Evolutionary conservation across 768 basidiomycete species (phyloP), one percentile per base, ranked within the genome.

Genomic region (Hydnum rufescens): DNA sequence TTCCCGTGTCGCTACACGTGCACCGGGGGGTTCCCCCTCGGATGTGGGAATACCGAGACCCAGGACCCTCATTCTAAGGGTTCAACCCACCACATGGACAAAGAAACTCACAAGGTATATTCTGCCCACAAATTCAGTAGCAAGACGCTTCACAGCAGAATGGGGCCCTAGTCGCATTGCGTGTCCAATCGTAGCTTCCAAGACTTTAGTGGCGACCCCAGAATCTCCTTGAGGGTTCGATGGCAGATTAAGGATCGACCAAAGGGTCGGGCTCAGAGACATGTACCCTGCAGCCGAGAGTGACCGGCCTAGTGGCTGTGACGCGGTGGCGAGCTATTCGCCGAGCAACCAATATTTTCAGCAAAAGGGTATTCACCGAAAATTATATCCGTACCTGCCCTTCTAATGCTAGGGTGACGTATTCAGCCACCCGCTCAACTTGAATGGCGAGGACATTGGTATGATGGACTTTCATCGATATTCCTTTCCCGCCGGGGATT

Each of bases 101-200:
- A 5, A 18, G 3, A 3, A 65, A 8, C 74, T 62, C 57, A 92
- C 88, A 58, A 89, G 66, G 31, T 78, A 64, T 4, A 90, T 64
- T 13, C 79, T 68, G 26, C 74, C 76, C 22, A 93, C 62, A 63
- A 95, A 93, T 57, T 82, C 80, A 44, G 85, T 69, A 4, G 82
- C 80, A 28, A 72, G 57, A 51, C 70, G 67, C 65, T 90, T 88
- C 34, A 74, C 71, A 5, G 71, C 69, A 13, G 82, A 78, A 49
- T 69, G 74, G 18, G 80, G 75, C 0, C 73, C 65, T 1, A 71
- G 66, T 55, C 73, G 73, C 8, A 71, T 64, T 1, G 80, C 75
- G 60, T 93, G 86, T 26, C 78, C 74, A 25, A 88, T 62, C 2
- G 74, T 67, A 4, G 80, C 80, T 39, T 55, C 60, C 53, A 54